Base-by-base conservation (phyloP, 768 basidiomycete genomes). In the Tubosaeta sp. region DNA sequence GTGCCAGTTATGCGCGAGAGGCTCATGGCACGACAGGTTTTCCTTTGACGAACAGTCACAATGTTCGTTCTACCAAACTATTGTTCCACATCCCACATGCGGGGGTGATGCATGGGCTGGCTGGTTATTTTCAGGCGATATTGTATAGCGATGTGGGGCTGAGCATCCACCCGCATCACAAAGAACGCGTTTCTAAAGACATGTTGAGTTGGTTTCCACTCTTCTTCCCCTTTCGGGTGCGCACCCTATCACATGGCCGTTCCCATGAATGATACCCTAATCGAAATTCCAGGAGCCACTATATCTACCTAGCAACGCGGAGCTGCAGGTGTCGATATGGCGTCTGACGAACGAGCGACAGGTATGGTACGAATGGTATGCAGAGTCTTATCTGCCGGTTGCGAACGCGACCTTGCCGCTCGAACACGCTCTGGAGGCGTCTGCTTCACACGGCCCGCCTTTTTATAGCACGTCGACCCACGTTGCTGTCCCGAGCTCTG, bases 151-250 rank as follows among this genome's bases (percentile, higher is more conserved):
- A 86, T 55, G 76, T 98, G 19, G 91, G 93, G 1, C 73, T 97
- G 25, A 97, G 91, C 62, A 97, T 97, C 38, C 95, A 98, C 65
- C 97, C 97, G 0, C 81, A 89, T 48, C 83, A 86, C 44, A 91
- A 88, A 65, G 87, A 91, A 26, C 76, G 82, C 43, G 77, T 95
- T 49, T 94, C 92, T 8, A 94, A 91, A 61, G 87, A 98, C 60
- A 99, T 99, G 97, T 76, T 98, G 61, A 97, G 95, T 65, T 99
- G 97, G 97, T 99, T 99, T 73, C 97, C 97, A 0, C 71, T 97
- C 17, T 97, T 92, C 72, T 95, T 99, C 71, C 97, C 97, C 2
- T 83, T 98, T 66, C 88, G 84, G 71, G 94, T 88, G 53, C 29
- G 81, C 67, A 9, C 54, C 43, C n/a, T 48, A 12, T 49, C 43